Evolutionary conservation across 805 yeast species (phyloP).

Genomic region (Lachancea sp.): DNA sequence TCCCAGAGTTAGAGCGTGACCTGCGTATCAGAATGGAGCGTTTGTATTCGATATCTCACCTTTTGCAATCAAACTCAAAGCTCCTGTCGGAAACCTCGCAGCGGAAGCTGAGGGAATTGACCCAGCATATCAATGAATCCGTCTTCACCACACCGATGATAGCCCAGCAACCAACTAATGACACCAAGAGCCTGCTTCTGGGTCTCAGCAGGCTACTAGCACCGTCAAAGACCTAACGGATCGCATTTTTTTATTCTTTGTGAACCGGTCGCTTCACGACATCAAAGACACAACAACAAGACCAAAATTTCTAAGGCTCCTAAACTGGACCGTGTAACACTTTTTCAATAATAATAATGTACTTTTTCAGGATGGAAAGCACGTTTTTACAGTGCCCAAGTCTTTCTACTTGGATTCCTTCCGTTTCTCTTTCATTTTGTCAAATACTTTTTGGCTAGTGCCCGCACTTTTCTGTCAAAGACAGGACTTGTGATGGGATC

Average conservation of each 20-base stretch:
- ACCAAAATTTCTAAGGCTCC: no score
- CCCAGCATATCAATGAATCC: constrained; percentile 11
- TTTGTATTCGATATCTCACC: constrained; percentile 20
- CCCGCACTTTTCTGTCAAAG: constrained; percentile 69
- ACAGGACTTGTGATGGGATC: constrained; percentile 66
- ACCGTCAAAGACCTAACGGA: background rate
- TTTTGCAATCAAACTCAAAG: constrained; percentile 20
- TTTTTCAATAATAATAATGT: background rate
- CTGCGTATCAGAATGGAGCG: constrained; percentile 16
- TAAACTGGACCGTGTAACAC: constrained; percentile 3
- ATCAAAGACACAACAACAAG: no score
- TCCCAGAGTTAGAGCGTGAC: constrained; percentile 14
- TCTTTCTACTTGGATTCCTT: no score
- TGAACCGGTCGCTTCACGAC: no score
- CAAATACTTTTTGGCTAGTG: constrained; percentile 69
- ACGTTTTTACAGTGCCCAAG: background rate
- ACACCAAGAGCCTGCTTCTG: constrained; percentile 17
- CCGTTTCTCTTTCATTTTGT: constrained; percentile 26
- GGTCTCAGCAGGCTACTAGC: constrained; percentile 23
- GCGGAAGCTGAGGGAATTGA: constrained; percentile 15
- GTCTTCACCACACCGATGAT: constrained; percentile 2
- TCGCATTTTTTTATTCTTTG: no score
- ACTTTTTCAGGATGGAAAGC: background rate
- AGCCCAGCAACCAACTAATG: constrained; percentile 5
- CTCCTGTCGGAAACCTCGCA: constrained; percentile 16